Conservation (phyloP, 2,329 filamentous ascomycete species). For the Epichloe sp. region DNA sequence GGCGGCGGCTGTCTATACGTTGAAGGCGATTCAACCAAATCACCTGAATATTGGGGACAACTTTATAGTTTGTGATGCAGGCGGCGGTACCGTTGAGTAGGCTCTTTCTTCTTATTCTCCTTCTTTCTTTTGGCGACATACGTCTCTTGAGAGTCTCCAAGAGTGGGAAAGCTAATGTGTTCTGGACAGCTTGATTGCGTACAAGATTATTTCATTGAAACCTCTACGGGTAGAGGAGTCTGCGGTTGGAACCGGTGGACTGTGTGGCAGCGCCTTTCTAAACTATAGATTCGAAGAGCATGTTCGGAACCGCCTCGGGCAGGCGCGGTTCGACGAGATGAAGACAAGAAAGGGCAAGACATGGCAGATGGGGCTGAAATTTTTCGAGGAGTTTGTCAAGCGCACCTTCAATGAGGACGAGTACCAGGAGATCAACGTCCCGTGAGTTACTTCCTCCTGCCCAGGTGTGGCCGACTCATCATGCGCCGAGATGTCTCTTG, state of each 20-base stretch:
- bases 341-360: slow-evolving; percentile 65
- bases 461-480: not conserved
- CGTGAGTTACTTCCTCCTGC: slow-evolving; percentile 29
- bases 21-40: slow-evolving; percentile 68
- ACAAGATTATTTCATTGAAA: slow-evolving; percentile 62
- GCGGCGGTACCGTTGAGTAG: slow-evolving; percentile 55
- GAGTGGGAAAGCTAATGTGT: slow-evolving; percentile 9
- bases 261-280: slow-evolving; percentile 67
- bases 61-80: slow-evolving; percentile 50
- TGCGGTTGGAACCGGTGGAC: slow-evolving; percentile 63
- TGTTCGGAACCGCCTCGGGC: slow-evolving; percentile 53
- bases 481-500: not conserved
- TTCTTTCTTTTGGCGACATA: not conserved
- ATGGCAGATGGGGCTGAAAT: slow-evolving; percentile 66
- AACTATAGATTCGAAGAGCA: slow-evolving; percentile 75
- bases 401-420: slow-evolving; percentile 72
- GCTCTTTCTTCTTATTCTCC: slow-evolving; percentile 12
- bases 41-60: slow-evolving; percentile 56
- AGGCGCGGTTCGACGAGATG: slow-evolving; percentile 58
- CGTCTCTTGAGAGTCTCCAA: too few species aligned
- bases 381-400: slow-evolving; percentile 78
- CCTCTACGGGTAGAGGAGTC: slow-evolving; percentile 66
- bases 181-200: slow-evolving; percentile 51
- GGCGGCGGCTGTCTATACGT: slow-evolving; percentile 65
- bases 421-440: slow-evolving; percentile 63